phyloP scores from a whole-genome alignment of 305 asterid species.

The Salvia sclarea region DNA sequence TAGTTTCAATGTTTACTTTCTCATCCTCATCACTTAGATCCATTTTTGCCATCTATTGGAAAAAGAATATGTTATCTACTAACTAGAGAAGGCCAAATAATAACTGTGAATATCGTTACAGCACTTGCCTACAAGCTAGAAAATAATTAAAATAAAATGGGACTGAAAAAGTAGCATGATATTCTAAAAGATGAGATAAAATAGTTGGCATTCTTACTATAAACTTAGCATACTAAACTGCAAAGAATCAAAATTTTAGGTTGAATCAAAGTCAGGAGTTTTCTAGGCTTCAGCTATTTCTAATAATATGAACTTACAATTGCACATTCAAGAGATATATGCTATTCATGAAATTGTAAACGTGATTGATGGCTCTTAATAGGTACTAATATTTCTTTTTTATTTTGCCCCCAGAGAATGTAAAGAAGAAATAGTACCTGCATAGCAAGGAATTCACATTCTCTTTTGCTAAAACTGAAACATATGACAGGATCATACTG shows the following conservation, averaged over 20 bases:
- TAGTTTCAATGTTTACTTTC: slow-evolving; percentile 84
- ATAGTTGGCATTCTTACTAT: slow-evolving; percentile 15
- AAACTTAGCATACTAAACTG: slow-evolving; percentile 16
- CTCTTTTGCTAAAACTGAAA: slow-evolving; percentile 99
- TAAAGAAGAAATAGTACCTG: slow-evolving; percentile 56
- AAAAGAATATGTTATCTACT: slow-evolving; percentile 24
- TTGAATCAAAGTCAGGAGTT: neutral
- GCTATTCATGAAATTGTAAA: neutral
- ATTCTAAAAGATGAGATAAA: neutral
- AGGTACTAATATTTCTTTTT: neutral
- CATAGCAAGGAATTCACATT: slow-evolving; percentile 97
- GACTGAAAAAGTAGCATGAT: neutral
- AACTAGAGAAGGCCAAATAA: slow-evolving; percentile 21
- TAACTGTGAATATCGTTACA: neutral
- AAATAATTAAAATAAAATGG: slow-evolving; percentile 1
- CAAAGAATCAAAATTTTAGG: neutral
- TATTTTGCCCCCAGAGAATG: neutral
- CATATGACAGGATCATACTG: slow-evolving; percentile 98
- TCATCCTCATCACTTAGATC: slow-evolving; percentile 87
- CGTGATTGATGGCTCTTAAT: slow-evolving; percentile 3
- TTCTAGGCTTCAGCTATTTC: slow-evolving; percentile 8
- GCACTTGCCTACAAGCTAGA: slow-evolving; percentile 23
- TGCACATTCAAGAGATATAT: neutral
- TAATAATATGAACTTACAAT: neutral
- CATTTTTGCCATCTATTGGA: slow-evolving; percentile 86